Evolutionary conservation across 192 early-diverging fungal species (phyloP).

Genomic region (Dimargaris verticillata): DNA sequence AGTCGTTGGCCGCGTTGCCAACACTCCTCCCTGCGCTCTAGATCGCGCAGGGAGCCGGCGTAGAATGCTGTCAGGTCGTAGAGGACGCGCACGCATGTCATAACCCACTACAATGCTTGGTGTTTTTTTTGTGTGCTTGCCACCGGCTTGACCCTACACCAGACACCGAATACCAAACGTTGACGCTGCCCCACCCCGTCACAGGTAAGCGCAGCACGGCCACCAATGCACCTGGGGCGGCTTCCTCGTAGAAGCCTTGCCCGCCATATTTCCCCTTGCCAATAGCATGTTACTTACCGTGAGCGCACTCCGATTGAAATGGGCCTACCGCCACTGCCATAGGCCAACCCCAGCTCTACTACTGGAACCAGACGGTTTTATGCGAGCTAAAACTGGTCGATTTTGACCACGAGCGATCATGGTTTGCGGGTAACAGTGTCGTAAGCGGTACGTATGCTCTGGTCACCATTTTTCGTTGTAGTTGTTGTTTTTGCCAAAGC

Average conservation of each 20-base stretch:
- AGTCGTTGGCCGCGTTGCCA: not conserved
- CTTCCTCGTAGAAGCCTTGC: not conserved
- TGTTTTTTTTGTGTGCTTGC: too few relatives aligned
- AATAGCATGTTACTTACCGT: not conserved
- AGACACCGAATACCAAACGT: conserved; percentile 1
- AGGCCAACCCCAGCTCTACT: conserved; percentile 3
- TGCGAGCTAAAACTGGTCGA: conserved; percentile 9
- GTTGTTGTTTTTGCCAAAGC: too few relatives aligned
- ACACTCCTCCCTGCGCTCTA: too few relatives aligned
- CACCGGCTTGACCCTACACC: not conserved
- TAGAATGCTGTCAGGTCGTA: too few relatives aligned
- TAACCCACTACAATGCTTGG: too few relatives aligned
- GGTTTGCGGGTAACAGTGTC: conserved; percentile 5
- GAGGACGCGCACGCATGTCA: too few relatives aligned
- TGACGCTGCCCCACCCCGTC: conserved; percentile 1
- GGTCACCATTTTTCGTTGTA: too few relatives aligned
- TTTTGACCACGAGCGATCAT: conserved; percentile 5
- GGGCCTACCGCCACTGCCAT: not conserved
- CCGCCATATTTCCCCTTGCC: not conserved
- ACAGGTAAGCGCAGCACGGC: not conserved
- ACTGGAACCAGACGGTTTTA: not conserved
- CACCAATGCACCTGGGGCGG: not conserved
- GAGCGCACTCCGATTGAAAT: not conserved
- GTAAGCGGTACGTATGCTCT: not conserved
- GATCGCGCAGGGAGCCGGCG: too few relatives aligned